phyloP scores from a whole-genome alignment of 1,284 basidiomycete genomes.

The Ustilago curta region DNA sequence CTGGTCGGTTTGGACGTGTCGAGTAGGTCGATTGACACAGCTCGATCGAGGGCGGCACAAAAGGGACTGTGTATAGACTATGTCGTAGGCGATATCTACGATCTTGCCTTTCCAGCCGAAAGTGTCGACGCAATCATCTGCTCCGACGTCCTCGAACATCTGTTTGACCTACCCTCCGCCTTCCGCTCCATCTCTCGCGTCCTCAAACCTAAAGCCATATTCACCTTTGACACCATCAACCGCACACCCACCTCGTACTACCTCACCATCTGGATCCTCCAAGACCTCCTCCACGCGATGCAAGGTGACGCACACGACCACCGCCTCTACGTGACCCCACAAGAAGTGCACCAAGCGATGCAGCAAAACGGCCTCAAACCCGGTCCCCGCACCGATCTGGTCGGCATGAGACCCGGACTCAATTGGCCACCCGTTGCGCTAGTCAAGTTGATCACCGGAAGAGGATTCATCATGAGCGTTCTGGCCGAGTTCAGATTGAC shows the following conservation, averaged over 20 bases:
- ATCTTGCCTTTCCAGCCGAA: slow-evolving; percentile 7
- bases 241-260: slow-evolving; percentile 51
- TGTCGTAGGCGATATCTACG: slow-evolving; percentile 34
- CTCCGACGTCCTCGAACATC: slow-evolving; percentile 53
- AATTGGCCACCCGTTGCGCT: slow-evolving; percentile 21
- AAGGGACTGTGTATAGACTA: slow-evolving; percentile 18
- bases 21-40: slow-evolving; percentile 24
- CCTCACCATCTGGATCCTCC: slow-evolving; percentile 46
- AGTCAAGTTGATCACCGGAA: slow-evolving; percentile 23
- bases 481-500: slow-evolving; percentile 23
- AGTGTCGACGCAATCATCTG: slow-evolving; percentile 48
- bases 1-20: slow-evolving; percentile 37
- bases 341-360: slow-evolving; percentile 23
- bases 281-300: slow-evolving; percentile 38
- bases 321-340: slow-evolving; percentile 39
- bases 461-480: slow-evolving; percentile 24
- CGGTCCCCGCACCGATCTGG: slow-evolving; percentile 21
- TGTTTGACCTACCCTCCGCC: slow-evolving; percentile 38
- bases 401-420: slow-evolving; percentile 32
- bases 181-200: slow-evolving; percentile 75
- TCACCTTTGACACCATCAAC: slow-evolving; percentile 75
- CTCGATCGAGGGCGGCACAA: slow-evolving; percentile 2
- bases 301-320: slow-evolving; percentile 55
- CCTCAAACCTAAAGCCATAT: slow-evolving; percentile 91
- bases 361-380: slow-evolving; percentile 4